Conservation (phyloP, 495 filamentous ascomycete genomes). For the Talaromyces liani region DNA sequence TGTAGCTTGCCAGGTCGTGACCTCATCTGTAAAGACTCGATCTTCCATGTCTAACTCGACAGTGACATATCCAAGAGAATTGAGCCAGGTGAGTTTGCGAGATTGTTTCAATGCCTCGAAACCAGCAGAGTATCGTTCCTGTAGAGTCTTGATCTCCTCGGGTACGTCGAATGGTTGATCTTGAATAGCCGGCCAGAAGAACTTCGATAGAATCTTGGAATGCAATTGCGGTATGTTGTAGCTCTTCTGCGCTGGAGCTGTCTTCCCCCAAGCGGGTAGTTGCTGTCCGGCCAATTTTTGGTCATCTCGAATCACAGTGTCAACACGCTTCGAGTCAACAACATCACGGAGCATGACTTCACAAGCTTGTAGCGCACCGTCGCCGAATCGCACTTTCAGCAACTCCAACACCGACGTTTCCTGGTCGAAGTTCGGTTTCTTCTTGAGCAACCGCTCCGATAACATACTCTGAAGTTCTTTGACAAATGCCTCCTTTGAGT, state of each 20-base stretch:
- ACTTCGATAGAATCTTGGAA: conserved; percentile 79
- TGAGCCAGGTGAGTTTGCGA: conserved; percentile 82
- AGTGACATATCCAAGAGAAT: conserved; percentile 69
- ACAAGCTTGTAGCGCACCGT: conserved; percentile 75
- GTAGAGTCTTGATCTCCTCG: conserved; percentile 49
- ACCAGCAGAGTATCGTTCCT: conserved; percentile 62
- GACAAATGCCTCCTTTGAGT: conserved; percentile 81
- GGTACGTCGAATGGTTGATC: conserved; percentile 72
- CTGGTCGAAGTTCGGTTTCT: conserved; percentile 63
- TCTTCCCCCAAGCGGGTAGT: conserved; percentile 7
- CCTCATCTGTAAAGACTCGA: conserved; percentile 63
- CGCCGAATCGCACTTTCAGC: conserved; percentile 83
- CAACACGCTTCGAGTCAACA: conserved; percentile 70
- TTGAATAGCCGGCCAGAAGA: conserved; percentile 87
- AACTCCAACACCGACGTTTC: conserved; percentile 78
- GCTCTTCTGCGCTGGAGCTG: conserved; percentile 2
- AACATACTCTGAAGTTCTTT: conserved; percentile 86
- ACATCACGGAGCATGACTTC: conserved; percentile 97
- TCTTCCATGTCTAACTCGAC: conserved; percentile 81
- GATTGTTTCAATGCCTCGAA: conserved; percentile 74
- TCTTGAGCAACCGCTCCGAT: conserved; percentile 69
- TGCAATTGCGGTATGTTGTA: conserved; percentile 44
- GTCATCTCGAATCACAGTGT: conserved; percentile 53
- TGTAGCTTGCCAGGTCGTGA: conserved; percentile 80
- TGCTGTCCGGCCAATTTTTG: conserved; percentile 24